Evolutionary conservation across 106 monocot genomes (phyloP), one percentile per base, ranked within the genome.

Genomic region (Acorus gramineus): DNA sequence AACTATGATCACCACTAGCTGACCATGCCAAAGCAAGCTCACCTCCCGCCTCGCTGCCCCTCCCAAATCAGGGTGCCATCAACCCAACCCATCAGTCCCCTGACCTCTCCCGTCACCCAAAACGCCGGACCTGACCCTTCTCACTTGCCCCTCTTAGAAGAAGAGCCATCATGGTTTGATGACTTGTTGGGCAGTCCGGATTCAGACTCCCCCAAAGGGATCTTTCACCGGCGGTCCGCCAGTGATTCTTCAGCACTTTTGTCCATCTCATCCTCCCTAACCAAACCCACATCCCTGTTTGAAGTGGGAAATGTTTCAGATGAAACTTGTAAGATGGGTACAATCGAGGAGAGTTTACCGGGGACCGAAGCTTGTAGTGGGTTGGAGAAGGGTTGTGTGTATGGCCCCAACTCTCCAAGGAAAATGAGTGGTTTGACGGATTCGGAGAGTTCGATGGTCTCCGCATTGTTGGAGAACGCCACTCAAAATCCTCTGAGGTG

Each of bases 381-480:
- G 52, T 50, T 90, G 55, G 86, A 77, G 55, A 66, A 64, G 11
- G 67, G 67, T 50, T 85, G 86, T 62, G 64, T 90, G 12, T 96
- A 87, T 73, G 95, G 95, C 12, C 95, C 95, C 14, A 96, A 96
- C 63, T 96, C 95, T 3, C 95, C 95, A 55, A 87, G 95, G 69
- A 80, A 81, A 62, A 85, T 72, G 76, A 80, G 76, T 52, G 66
- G 69, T 14, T 64, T 81, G 8, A 85, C 61, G 11, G 58, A 78
- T 55, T 72, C 80, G 0, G 85, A 87, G 74, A 87, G 84, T 63
- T 76, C 84, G 3, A 81, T 77, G 12, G 82, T 87, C 28, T 81
- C 73, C 65, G 86, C 95, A 44, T 56, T 90, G 44, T 74, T 85
- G 54, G 90, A 87, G 61, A 96, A 73, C 67, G 80, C 77, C 49